phyloP scores from a whole-genome alignment of 352 stramenopile species.

The Pythium volutum region DNA sequence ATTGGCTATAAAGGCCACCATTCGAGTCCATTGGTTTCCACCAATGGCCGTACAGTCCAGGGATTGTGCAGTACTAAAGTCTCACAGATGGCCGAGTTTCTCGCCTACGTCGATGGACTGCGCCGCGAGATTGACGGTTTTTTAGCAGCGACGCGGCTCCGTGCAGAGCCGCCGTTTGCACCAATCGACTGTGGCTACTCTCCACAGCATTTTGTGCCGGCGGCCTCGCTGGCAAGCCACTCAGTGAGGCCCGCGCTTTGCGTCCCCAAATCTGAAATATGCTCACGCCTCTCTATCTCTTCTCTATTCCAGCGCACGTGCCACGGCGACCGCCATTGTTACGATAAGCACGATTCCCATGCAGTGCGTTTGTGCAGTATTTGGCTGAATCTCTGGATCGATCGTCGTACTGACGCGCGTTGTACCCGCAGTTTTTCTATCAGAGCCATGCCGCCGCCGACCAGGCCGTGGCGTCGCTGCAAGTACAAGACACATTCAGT shows the following conservation, averaged over 20 bases:
- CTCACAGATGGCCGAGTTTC: constrained; percentile 20
- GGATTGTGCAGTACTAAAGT: too few species aligned
- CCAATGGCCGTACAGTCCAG: too few species aligned
- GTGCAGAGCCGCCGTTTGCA: neutral
- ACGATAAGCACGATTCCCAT: neutral
- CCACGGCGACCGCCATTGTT: constrained; percentile 1
- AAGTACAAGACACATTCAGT: neutral
- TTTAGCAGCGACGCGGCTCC: neutral
- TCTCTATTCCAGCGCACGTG: constrained; percentile 1
- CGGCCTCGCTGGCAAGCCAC: constrained; percentile 7
- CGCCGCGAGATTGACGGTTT: constrained; percentile 13
- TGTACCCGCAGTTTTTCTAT: constrained; percentile 8
- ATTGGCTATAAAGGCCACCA: too few species aligned
- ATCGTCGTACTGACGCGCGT: neutral
- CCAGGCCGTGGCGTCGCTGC: neutral
- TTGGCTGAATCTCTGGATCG: neutral
- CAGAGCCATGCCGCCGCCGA: neutral
- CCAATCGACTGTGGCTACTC: constrained; percentile 9
- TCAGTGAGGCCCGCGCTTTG: constrained; percentile 1
- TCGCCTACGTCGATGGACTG: constrained; percentile 8
- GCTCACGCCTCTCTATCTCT: neutral
- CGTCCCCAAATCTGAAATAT: neutral
- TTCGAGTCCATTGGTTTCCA: too few species aligned
- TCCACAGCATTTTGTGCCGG: constrained; percentile 16
- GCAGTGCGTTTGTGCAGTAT: neutral